Conservation (phyloP, 2,329 filamentous ascomycete genomes). For the Aspergillus amoenus region DNA sequence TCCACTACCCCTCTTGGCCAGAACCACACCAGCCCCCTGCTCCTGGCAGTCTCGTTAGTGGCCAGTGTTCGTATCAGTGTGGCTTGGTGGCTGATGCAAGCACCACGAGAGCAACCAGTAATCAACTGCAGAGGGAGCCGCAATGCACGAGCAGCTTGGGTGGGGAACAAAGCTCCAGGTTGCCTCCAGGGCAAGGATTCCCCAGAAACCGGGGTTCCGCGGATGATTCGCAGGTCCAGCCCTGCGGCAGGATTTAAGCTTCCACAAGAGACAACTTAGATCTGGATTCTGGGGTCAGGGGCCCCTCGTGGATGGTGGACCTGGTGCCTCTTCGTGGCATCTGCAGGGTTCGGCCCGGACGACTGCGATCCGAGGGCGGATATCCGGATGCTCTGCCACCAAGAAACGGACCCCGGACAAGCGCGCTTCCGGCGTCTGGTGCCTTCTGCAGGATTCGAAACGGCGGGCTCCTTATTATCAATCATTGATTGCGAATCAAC, state of each 20-base stretch:
- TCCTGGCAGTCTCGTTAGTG: no score
- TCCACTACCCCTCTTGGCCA: no score
- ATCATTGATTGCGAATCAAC: background rate
- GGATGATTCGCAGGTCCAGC: background rate
- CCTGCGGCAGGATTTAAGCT: conserved; percentile 3
- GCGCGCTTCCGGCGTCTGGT: background rate
- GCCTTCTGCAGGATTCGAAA: background rate
- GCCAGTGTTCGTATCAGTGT: background rate
- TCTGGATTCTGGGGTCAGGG: no score
- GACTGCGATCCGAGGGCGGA: conserved; percentile 2
- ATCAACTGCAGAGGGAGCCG: background rate
- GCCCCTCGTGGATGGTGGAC: background rate
- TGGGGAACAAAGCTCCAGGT: background rate
- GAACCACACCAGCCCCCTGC: no score
- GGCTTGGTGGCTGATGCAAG: background rate
- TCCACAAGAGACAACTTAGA: background rate
- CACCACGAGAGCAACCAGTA: background rate
- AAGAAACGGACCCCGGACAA: background rate
- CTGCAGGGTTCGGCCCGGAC: background rate
- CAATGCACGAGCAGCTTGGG: background rate
- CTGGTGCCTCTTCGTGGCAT: background rate
- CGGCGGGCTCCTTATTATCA: background rate
- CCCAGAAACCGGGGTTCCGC: background rate
- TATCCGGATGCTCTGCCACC: background rate
- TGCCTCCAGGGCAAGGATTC: no score